phyloP scores from a whole-genome alignment of 2,329 filamentous ascomycete species.

The Alternaria brassicicola region DNA sequence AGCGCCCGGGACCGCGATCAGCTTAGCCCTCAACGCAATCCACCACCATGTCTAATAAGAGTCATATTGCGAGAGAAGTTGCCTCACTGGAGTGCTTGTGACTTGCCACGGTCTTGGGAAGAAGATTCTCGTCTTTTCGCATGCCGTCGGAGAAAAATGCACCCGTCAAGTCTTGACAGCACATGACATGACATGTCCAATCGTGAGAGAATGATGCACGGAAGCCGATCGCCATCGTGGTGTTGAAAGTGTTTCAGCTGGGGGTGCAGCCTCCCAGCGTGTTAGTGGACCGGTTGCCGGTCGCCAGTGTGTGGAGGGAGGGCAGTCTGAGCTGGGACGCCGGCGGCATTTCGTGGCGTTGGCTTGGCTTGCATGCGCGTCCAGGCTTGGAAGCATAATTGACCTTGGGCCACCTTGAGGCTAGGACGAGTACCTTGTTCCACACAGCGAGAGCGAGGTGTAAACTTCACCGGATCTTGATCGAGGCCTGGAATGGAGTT shows the following conservation, averaged over 20 bases:
- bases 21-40: conserved; percentile 8
- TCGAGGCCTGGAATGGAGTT: neutral
- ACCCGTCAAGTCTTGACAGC: neutral
- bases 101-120: neutral
- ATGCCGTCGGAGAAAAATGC: rapidly evolving
- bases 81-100: neutral
- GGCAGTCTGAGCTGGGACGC: conserved; percentile 1
- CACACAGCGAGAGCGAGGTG: conserved; percentile 9
- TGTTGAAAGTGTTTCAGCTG: conserved; percentile 45
- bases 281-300: conserved; percentile 15
- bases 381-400: conserved; percentile 10
- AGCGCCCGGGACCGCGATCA: conserved; percentile 10
- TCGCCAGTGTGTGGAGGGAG: conserved; percentile 10
- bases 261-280: conserved; percentile 19
- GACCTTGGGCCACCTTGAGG: neutral
- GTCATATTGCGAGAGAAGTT: neutral
- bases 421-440: conserved; percentile 18
- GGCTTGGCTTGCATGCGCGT: conserved; percentile 18
- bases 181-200: conserved; percentile 10
- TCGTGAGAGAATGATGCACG: neutral
- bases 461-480: conserved; percentile 8
- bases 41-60: conserved; percentile 1
- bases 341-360: conserved; percentile 2
- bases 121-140: neutral
- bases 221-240: conserved; percentile 27